phyloP scores from a whole-genome alignment of 2,329 filamentous ascomycete genomes.

The Didymellaceae sp. region DNA sequence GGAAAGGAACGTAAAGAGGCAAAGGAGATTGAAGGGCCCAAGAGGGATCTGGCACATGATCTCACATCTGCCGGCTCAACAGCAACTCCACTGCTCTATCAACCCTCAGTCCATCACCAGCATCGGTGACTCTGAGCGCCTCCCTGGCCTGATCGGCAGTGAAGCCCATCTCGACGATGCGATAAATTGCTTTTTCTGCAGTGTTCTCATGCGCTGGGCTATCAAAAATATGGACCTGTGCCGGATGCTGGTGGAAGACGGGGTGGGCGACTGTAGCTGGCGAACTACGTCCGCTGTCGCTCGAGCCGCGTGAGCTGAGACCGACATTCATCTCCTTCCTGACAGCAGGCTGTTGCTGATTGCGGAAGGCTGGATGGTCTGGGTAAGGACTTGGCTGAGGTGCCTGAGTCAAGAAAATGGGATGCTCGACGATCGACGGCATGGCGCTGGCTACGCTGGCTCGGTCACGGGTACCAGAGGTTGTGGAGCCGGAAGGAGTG shows the following conservation, averaged over 20 bases:
- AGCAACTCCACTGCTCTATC: slow-evolving; percentile 64
- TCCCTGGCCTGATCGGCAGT: slow-evolving; percentile 61
- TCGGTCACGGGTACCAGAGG: slow-evolving; percentile 30
- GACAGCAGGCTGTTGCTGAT: not conserved
- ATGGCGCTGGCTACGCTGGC: slow-evolving; percentile 36
- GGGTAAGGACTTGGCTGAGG: slow-evolving; percentile 25
- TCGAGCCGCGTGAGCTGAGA: slow-evolving; percentile 9
- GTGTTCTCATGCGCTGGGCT: slow-evolving; percentile 56
- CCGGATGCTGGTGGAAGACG: slow-evolving; percentile 40
- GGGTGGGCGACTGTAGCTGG: slow-evolving; percentile 16
- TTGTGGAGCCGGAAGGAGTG: slow-evolving; percentile 39
- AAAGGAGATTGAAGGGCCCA: too few species aligned
- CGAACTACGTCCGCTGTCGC: not conserved
- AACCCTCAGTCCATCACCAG: slow-evolving; percentile 64
- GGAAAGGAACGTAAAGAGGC: not conserved
- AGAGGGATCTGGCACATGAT: not conserved
- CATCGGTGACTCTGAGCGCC: slow-evolving; percentile 65
- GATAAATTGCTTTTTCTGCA: slow-evolving; percentile 62
- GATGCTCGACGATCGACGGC: slow-evolving; percentile 42
- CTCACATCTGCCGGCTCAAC: slow-evolving; percentile 33
- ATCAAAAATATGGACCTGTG: slow-evolving; percentile 39
- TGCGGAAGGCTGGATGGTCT: slow-evolving; percentile 8
- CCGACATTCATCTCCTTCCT: slow-evolving; percentile 4
- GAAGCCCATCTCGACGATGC: slow-evolving; percentile 68
- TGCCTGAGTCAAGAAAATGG: slow-evolving; percentile 14